phyloP scores from a whole-genome alignment of 257 asterid species.

The Scutellaria barbata region DNA sequence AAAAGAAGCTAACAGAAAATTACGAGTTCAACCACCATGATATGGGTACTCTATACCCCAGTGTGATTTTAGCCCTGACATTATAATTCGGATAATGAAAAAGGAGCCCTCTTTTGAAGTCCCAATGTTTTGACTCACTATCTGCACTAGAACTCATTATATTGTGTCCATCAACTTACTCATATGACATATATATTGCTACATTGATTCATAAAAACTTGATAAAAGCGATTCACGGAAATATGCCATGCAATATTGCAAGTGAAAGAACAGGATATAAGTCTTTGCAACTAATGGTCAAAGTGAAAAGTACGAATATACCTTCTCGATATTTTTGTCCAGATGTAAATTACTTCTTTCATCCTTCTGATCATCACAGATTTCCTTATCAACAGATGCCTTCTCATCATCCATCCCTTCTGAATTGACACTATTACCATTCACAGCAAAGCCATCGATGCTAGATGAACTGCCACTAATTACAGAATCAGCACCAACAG shows the following conservation, averaged over 20 bases:
- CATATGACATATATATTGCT: slow-evolving; percentile 4
- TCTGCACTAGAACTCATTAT: slow-evolving; percentile 9
- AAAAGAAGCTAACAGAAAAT: slow-evolving; percentile 10
- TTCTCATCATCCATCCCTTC: slow-evolving; percentile 44
- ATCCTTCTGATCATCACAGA: slow-evolving; percentile 41
- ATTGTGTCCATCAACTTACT: slow-evolving; percentile 11
- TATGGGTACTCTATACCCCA: neutral
- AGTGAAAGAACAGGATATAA: neutral
- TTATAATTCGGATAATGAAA: slow-evolving; percentile 4
- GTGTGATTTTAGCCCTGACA: neutral
- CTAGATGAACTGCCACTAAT: slow-evolving; percentile 35
- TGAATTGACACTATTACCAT: slow-evolving; percentile 49
- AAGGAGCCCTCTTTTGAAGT: neutral
- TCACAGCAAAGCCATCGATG: slow-evolving; percentile 41
- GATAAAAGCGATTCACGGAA: neutral
- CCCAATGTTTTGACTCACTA: neutral
- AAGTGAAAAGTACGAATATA: slow-evolving; percentile 39
- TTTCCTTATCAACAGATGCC: slow-evolving; percentile 31
- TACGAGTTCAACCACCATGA: neutral
- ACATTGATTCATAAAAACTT: neutral
- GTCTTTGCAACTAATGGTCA: slow-evolving; percentile 19
- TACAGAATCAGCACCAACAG: slow-evolving; percentile 25
- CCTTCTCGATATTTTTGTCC: slow-evolving; percentile 54
- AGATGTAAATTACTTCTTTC: slow-evolving; percentile 38
- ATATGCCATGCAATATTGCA: slow-evolving; percentile 19